Evolutionary conservation across 179 eudicot species (phyloP).

Genomic region (Amaranthus tricolor): DNA sequence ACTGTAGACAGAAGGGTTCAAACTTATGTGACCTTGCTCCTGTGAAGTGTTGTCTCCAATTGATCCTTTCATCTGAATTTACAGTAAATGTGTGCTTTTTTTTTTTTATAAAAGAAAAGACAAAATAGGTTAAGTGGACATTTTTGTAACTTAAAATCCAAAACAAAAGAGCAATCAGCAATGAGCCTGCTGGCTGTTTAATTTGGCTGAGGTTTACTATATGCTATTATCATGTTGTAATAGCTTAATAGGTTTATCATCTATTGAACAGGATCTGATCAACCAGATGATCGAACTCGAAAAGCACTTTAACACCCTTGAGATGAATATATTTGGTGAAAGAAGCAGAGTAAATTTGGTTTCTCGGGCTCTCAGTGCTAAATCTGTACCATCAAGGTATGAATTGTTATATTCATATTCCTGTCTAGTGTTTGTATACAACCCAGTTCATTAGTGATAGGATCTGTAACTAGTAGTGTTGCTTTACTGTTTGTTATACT

Average conservation of each 20-base stretch:
- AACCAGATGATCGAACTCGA: slow-evolving; percentile 72
- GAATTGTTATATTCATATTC: slow-evolving; percentile 6
- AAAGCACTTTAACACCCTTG: slow-evolving; percentile 85
- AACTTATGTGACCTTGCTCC: too few relatives aligned
- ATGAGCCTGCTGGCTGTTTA: neutral
- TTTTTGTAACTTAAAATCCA: neutral
- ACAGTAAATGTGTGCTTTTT: neutral
- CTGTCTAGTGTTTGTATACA: neutral
- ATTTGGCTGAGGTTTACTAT: neutral
- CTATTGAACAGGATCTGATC: slow-evolving; percentile 57
- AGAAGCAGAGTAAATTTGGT: slow-evolving; percentile 36
- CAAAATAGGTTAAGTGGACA: neutral
- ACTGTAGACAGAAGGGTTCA: too few relatives aligned
- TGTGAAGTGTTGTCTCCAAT: neutral
- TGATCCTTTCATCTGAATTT: neutral
- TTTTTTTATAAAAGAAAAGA: neutral
- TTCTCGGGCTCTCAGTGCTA: slow-evolving; percentile 40
- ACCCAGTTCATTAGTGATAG: neutral
- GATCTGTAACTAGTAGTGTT: neutral
- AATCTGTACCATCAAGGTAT: slow-evolving; percentile 68
- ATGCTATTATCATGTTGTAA: neutral
- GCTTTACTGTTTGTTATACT: neutral
- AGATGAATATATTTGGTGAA: slow-evolving; percentile 72
- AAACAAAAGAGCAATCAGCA: neutral
- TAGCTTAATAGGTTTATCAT: slow-evolving; percentile 9